These are phyloP conservation scores for Chlamydomonas sp. DNA, from an alignment of 139 green algal genomes.

Conservation along the genomic window DNA sequence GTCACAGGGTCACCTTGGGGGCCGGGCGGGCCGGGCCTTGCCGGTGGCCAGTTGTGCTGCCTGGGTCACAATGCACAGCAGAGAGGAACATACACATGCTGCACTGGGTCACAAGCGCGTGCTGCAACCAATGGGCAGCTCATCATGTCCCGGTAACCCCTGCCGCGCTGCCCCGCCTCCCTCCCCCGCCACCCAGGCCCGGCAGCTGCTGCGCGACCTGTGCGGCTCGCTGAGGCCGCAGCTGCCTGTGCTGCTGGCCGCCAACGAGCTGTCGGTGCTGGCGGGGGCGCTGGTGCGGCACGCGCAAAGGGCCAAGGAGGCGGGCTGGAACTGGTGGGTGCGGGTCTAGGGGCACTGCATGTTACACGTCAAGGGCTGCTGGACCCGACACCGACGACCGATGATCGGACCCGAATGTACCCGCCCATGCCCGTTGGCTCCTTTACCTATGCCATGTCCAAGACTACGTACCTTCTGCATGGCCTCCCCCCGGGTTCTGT, in stretches of 20 bases:
- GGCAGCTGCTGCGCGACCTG: background rate
- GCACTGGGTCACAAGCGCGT: background rate
- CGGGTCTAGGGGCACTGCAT: too few relatives aligned
- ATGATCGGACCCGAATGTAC: too few relatives aligned
- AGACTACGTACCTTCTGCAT: too few relatives aligned
- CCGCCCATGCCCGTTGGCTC: too few relatives aligned
- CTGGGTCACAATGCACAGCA: too few relatives aligned
- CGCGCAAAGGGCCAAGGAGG: slow-evolving; percentile 8
- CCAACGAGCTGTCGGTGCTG: slow-evolving; percentile 3
- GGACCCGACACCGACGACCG: too few relatives aligned
- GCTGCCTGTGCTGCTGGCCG: slow-evolving; percentile 13
- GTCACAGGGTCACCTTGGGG: too few relatives aligned
- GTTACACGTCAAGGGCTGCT: background rate
- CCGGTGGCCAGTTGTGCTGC: too few relatives aligned
- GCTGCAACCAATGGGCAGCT: background rate
- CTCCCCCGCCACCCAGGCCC: background rate
- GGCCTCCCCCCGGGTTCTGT: too few relatives aligned
- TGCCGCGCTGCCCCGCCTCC: background rate
- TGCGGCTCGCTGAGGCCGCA: background rate
- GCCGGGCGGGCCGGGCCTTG: too few relatives aligned
- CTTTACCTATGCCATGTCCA: too few relatives aligned
- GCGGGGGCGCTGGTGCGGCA: slow-evolving; percentile 6
- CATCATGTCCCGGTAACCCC: background rate
- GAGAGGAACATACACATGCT: too few relatives aligned
- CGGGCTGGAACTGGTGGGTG: slow-evolving; percentile 37